Percentiles rank a stretch among this genome's conserved stretches.
phyloP scores from a whole-genome alignment of 1,139 yeast species.

The Wickerhamomyces sp. region DNA sequence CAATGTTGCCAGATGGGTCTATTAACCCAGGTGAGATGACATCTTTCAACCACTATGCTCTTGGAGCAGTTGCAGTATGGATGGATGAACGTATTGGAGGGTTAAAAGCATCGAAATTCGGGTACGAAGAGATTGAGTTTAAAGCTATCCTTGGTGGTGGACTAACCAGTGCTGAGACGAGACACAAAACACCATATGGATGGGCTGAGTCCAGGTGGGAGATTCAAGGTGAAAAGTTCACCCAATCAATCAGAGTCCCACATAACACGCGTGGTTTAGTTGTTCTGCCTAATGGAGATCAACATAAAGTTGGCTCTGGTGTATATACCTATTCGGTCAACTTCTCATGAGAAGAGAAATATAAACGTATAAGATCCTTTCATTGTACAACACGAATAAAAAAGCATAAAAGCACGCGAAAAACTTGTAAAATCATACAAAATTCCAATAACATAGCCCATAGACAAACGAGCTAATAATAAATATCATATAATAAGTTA shows the following conservation, averaged over 20 bases:
- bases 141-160: constrained; percentile 16
- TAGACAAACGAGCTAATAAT: too few relatives aligned
- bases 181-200: constrained; percentile 14
- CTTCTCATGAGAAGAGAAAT: not conserved
- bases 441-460: too few relatives aligned
- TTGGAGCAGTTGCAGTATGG: constrained; percentile 18
- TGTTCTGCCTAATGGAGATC: constrained; percentile 12
- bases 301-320: constrained; percentile 14
- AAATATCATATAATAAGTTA: too few relatives aligned
- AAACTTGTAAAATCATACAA: too few relatives aligned
- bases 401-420: too few relatives aligned
- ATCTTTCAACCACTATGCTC: constrained; percentile 18
- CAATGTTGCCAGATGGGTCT: constrained; percentile 15
- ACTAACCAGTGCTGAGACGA: constrained; percentile 8
- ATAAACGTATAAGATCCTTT: too few relatives aligned
- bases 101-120: constrained; percentile 6
- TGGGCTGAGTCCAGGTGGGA: constrained; percentile 14
- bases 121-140: constrained; percentile 7
- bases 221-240: constrained; percentile 4
- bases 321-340: not conserved
- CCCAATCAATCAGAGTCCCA: constrained; percentile 11
- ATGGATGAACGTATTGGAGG: constrained; percentile 17
- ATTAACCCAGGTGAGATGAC: constrained; percentile 19
- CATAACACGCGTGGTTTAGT: constrained; percentile 10
- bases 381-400: too few relatives aligned